Base-by-base conservation (phyloP, 495 filamentous ascomycete genomes). In the Trichodelitschia bisporula region DNA sequence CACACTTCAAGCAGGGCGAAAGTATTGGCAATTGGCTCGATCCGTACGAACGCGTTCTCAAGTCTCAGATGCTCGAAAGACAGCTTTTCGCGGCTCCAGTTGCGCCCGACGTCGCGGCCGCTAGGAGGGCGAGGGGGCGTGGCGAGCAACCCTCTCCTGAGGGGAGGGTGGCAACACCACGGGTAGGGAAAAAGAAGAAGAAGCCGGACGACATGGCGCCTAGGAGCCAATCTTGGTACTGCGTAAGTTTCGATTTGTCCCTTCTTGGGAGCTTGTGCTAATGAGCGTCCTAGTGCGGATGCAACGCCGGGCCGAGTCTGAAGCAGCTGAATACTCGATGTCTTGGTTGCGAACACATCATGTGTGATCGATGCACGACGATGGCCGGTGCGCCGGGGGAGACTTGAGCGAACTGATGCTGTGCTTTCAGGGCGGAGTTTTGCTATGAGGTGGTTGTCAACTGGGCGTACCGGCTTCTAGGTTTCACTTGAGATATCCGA, bases 1-100 rank as follows among this genome's bases (percentile, higher is more conserved):
- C 68, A 31, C 83, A 76, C 34, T 57, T 61, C 30, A 57, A 38
- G 25, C 42, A 65, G 24, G 55, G 52, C 14, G 42, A 52, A 36
- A 43, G 51, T 2, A 61, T 69, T 17, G 46, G 49, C 9, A 46
- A 58, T 15, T 72, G 67, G 67, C 14, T 45, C 4, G 46, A 41
- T n/a, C n/a, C n/a, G n/a, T n/a, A n/a, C n/a, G n/a, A n/a, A n/a
- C n/a, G n/a, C n/a, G n/a, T n/a, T 29, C 21, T 48, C 8, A 40
- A 47, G 30, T 38, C 38, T 18, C 41, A 37, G 19, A 46, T 39
- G 36, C 37, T 21, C 2, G 51, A 49, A 28, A 44, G 47, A 4
- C 29, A 41, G 20, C 8, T n/a, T n/a, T n/a, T n/a, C n/a, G n/a
- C n/a, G n/a, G n/a, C n/a, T n/a, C n/a, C n/a, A n/a, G n/a, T n/a